Conservation (phyloP, 139 green algal species). For the Prasinococcaceae sp. region DNA sequence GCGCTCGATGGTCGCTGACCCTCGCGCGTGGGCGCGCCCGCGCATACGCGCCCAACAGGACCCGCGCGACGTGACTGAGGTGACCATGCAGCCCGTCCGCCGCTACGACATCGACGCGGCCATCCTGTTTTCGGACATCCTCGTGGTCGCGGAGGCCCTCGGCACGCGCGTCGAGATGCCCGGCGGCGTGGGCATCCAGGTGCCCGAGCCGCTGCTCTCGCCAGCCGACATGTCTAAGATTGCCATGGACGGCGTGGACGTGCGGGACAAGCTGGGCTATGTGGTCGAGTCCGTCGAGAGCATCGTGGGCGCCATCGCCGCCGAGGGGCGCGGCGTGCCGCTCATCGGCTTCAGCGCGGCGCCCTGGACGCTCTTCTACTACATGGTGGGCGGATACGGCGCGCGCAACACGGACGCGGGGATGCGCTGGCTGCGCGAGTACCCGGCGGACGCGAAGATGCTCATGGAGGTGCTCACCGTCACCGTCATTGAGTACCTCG, state of each 20-base stretch:
- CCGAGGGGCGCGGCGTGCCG: conserved; percentile 9
- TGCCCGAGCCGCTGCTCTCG: conserved; percentile 6
- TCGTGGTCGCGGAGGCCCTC: conserved; percentile 20
- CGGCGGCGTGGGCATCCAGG: conserved; percentile 15
- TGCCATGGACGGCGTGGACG: conserved; percentile 1
- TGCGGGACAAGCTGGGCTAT: conserved; percentile 7
- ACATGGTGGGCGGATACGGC: conserved; percentile 18
- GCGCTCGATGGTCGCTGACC: background rate
- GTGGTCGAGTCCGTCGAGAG: conserved; percentile 7
- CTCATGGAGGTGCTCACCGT: conserved; percentile 14
- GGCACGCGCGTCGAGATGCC: conserved; percentile 19
- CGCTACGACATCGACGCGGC: conserved; percentile 21
- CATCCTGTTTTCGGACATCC: conserved; percentile 23
- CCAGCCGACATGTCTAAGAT: conserved; percentile 13
- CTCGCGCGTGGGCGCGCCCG: no score
- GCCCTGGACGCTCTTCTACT: conserved; percentile 21
- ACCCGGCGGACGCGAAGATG: conserved; percentile 8
- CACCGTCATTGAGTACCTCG: conserved; percentile 19
- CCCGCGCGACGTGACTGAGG: background rate
- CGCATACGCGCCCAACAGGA: background rate
- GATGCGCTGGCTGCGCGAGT: conserved; percentile 17
- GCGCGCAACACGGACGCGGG: conserved; percentile 17
- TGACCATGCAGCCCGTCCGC: conserved; percentile 20
- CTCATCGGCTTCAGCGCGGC: conserved; percentile 22
- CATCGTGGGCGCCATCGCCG: conserved; percentile 14